Evolutionary conservation across 352 stramenopile species (phyloP).

Genomic region (Phytopythium vexans): DNA sequence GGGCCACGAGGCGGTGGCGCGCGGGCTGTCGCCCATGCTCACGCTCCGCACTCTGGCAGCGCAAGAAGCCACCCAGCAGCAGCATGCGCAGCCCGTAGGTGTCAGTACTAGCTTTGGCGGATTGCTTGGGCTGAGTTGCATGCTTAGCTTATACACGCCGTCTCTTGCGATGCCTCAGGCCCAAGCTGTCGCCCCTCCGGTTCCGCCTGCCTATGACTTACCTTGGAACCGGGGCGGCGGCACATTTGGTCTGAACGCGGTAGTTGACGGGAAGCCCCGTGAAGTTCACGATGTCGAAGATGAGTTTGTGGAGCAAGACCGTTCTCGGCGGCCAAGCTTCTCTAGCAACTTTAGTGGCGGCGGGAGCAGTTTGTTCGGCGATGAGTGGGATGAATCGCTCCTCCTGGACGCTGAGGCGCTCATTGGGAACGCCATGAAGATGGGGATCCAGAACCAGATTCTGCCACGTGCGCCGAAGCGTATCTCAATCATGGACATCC

Average conservation of each 20-base stretch:
- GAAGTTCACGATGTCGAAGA: slow-evolving; percentile 18
- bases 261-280: slow-evolving; percentile 7
- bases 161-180: slow-evolving; percentile 46
- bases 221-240: slow-evolving; percentile 55
- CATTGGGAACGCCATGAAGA: slow-evolving; percentile 70
- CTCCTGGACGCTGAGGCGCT: slow-evolving; percentile 65
- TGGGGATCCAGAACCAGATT: slow-evolving; percentile 63
- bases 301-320: neutral
- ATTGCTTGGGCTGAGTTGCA: slow-evolving; percentile 42
- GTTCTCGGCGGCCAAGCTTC: slow-evolving; percentile 15
- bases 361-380: slow-evolving; percentile 7
- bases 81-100: slow-evolving; percentile 29
- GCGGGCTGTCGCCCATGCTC: slow-evolving; percentile 65
- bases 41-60: slow-evolving; percentile 57
- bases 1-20: slow-evolving; percentile 37
- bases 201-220: slow-evolving; percentile 37
- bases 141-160: slow-evolving; percentile 53
- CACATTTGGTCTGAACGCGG: slow-evolving; percentile 13
- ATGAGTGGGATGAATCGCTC: slow-evolving; percentile 48
- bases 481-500: slow-evolving; percentile 67
- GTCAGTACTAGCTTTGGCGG: slow-evolving; percentile 43
- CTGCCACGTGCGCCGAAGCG: slow-evolving; percentile 42
- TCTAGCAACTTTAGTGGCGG: slow-evolving; percentile 18
- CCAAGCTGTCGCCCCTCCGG: slow-evolving; percentile 21
- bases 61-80: slow-evolving; percentile 35